A percentile compares a stretch with the other conserved stretches of the same genome.
Conservation (phyloP, 306 rosid genomes). For the Dryas alaskensis region DNA sequence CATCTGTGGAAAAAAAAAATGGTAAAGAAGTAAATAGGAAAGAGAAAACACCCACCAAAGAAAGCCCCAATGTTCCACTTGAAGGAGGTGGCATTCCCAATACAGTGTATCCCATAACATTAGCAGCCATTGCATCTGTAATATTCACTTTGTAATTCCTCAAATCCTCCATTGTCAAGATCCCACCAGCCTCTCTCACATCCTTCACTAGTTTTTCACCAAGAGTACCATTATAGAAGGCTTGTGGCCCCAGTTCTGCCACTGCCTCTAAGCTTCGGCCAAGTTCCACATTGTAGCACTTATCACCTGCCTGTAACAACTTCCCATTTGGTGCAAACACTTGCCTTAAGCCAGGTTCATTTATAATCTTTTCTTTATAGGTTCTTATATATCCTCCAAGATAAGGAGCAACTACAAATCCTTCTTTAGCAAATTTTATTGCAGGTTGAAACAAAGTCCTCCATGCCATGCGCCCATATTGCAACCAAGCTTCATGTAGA, state of each 20-base stretch:
- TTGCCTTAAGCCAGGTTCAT: conserved; percentile 63
- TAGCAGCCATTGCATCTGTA: conserved; percentile 51
- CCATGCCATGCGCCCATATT: conserved; percentile 77
- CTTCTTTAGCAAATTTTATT: conserved; percentile 65
- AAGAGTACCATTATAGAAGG: conserved; percentile 70
- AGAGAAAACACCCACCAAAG: conserved; percentile 50
- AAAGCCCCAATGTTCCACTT: conserved; percentile 77
- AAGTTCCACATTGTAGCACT: conserved; percentile 66
- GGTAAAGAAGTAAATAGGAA: conserved; percentile 6
- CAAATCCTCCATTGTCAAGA: conserved; percentile 84
- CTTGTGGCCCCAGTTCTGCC: conserved; percentile 74
- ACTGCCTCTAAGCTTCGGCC: conserved; percentile 57
- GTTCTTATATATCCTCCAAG: conserved; percentile 33
- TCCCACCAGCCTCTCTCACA: conserved; percentile 74
- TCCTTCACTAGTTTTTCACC: conserved; percentile 79
- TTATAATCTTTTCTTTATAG: conserved; percentile 31
- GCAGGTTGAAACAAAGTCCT: conserved; percentile 70
- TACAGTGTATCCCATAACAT: conserved; percentile 66
- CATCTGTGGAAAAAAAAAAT: background rate
- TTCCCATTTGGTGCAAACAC: conserved; percentile 69
- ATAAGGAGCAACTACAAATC: conserved; percentile 55
- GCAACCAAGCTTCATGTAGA: conserved; percentile 79
- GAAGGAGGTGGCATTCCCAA: conserved; percentile 97
- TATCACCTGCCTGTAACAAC: conserved; percentile 57
- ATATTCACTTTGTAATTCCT: conserved; percentile 61